These are phyloP conservation scores for Cryptosporidium parvum DNA, from an alignment of 169 alveolate species.

Conservation along the genomic window DNA sequence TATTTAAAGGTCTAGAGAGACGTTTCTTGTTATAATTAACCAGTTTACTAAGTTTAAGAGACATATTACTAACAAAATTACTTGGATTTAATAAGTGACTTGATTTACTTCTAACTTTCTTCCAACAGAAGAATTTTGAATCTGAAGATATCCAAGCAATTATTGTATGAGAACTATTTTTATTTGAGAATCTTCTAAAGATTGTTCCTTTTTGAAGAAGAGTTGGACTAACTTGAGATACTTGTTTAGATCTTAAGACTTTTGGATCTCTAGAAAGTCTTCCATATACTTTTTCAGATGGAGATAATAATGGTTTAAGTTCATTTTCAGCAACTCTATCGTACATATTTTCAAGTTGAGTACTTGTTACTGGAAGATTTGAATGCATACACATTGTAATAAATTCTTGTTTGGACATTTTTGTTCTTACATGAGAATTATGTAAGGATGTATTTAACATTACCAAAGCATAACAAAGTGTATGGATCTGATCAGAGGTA, in stretches of 20 bases:
- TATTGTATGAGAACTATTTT: constrained; percentile 25
- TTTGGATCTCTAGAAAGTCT: constrained; percentile 71
- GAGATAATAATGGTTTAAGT: constrained; percentile 57
- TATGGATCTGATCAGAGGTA: constrained; percentile 70
- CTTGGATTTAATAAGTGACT: constrained; percentile 32
- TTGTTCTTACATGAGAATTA: constrained; percentile 58
- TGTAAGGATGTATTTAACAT: constrained; percentile 70
- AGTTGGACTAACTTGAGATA: constrained; percentile 25
- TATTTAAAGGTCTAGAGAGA: not conserved
- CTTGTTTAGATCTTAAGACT: constrained; percentile 45
- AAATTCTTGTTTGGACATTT: constrained; percentile 64
- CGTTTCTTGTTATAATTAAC: constrained; percentile 2
- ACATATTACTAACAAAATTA: constrained; percentile 14
- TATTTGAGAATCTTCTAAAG: constrained; percentile 33
- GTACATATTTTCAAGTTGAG: constrained; percentile 55
- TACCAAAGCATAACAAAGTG: constrained; percentile 66
- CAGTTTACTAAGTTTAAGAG: constrained; percentile 10
- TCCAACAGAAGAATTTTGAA: constrained; percentile 60
- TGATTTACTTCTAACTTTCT: constrained; percentile 47
- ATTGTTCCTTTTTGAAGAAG: constrained; percentile 64
- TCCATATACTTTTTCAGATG: constrained; percentile 62
- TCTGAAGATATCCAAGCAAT: constrained; percentile 75
- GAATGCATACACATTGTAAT: constrained; percentile 60
- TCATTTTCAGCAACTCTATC: constrained; percentile 69
- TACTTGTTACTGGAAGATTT: constrained; percentile 15